These are phyloP conservation scores for Russula sp. DNA, from an alignment of 768 basidiomycete species.

Conservation along the genomic window DNA sequence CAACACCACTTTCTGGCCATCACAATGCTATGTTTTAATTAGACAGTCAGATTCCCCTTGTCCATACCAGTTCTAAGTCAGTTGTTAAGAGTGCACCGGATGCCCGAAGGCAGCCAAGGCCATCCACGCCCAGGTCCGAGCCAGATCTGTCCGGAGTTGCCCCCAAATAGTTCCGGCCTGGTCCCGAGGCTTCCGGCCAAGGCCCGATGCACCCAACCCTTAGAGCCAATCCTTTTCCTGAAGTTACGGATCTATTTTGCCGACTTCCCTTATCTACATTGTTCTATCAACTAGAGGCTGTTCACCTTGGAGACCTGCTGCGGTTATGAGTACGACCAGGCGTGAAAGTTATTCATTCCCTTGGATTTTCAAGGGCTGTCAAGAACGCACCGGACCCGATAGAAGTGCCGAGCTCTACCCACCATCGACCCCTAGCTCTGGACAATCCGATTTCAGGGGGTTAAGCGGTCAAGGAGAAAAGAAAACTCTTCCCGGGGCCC, in stretches of 20 bases:
- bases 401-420: background rate
- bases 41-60: conserved; percentile 80
- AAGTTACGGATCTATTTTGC: too few relatives aligned
- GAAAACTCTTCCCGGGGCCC: conserved; percentile 31
- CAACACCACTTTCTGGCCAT: conserved; percentile 71
- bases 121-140: conserved; percentile 36
- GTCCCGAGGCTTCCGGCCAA: conserved; percentile 62
- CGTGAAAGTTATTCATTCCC: conserved; percentile 55
- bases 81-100: conserved; percentile 59
- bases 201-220: too few relatives aligned
- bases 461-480: conserved; percentile 70
- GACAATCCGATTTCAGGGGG: conserved; percentile 69
- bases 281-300: conserved; percentile 78
- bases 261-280: too few relatives aligned
- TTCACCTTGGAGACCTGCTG: conserved; percentile 79
- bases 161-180: conserved; percentile 63
- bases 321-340: conserved; percentile 72
- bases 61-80: conserved; percentile 72
- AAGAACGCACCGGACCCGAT: background rate
- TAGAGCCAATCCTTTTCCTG: too few relatives aligned
- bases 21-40: conserved; percentile 81
- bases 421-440: conserved; percentile 27
- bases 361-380: background rate
- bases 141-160: conserved; percentile 40
- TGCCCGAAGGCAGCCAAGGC: conserved; percentile 50